Evolutionary conservation across 768 basidiomycete species (phyloP), one percentile per base, ranked within the genome.

Genomic region (Suillus tomentosus): DNA sequence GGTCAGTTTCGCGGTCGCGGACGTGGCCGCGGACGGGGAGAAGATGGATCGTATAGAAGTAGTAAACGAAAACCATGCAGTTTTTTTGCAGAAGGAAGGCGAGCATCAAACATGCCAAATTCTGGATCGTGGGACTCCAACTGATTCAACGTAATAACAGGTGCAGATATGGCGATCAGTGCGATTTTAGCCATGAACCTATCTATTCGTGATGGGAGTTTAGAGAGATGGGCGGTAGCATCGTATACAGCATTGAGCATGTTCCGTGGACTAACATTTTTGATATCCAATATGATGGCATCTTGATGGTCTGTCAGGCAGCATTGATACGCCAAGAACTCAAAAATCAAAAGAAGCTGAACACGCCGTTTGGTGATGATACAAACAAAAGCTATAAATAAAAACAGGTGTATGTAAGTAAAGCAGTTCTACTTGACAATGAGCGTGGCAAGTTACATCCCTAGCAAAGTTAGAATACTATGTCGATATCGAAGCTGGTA

Each of bases 61-160:
- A 90, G 81, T 85, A 92, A 87, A 87, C 86, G 88, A 87, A 87
- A 85, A 87, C 88, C 89, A 79, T 94, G 92, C 90, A 89, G 83
- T 84, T 94, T 93, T 83, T 93, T 87, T 85, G 85, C 86, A 81
- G 84, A 87, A 86, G 92, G 91, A 91, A 93, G 91, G 92, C 90
- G 87, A 93, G 92, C 89, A 85, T 83, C 76, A 74, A 81, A 82
- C 77, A 76, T 75, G 66, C 6, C 64, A 66, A 65, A 39, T 60
- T 66, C 61, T 64, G 57, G 59, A 62, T 72, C 67, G 72, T 66
- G 72, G 67, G 67, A 65, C 63, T 69, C 63, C 67, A 73, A 67
- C 81, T 83, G 72, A 84, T 78, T 31, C 61, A 55, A 39, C 73
- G 78, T 78, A 76, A 81, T 81, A 79, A 82, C 85, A 94, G 92